Evolutionary conservation across 805 yeast genomes (phyloP).

Genomic region (Candida insectorum): DNA sequence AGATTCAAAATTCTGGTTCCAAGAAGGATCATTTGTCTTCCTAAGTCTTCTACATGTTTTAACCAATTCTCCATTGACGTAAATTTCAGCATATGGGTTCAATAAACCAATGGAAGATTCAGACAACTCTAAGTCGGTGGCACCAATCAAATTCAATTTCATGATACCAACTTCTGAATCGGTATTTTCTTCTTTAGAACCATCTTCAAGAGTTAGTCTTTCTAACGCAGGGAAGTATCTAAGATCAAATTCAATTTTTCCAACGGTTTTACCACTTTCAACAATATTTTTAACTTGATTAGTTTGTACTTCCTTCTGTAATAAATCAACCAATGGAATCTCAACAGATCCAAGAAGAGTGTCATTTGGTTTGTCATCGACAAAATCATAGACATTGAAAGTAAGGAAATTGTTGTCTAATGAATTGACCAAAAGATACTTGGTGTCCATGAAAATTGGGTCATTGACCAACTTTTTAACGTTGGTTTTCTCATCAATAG

Average conservation of each 20-base stretch:
- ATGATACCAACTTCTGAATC: constrained; percentile 74
- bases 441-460: constrained; percentile 68
- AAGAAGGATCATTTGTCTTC: constrained; percentile 69
- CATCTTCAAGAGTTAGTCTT: constrained; percentile 45
- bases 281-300: constrained; percentile 42
- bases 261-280: constrained; percentile 54
- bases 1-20: constrained; percentile 61
- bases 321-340: constrained; percentile 55
- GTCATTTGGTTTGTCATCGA: constrained; percentile 53
- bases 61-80: constrained; percentile 53
- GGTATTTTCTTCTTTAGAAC: constrained; percentile 45
- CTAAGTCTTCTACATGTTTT: constrained; percentile 59
- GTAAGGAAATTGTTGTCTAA: constrained; percentile 53
- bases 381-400: constrained; percentile 53
- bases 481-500: constrained; percentile 51
- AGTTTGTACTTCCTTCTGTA: constrained; percentile 50
- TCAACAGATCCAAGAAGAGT: constrained; percentile 44
- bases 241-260: constrained; percentile 55
- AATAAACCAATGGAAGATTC: constrained; percentile 49
- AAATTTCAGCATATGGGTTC: constrained; percentile 69
- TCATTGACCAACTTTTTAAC: constrained; percentile 53
- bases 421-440: constrained; percentile 53
- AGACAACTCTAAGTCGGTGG: constrained; percentile 52
- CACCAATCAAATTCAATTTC: constrained; percentile 60
- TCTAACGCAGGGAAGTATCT: constrained; percentile 48